Evolutionary conservation across 2,329 filamentous ascomycete species (phyloP).

Genomic region (Alternaria conjuncta): DNA sequence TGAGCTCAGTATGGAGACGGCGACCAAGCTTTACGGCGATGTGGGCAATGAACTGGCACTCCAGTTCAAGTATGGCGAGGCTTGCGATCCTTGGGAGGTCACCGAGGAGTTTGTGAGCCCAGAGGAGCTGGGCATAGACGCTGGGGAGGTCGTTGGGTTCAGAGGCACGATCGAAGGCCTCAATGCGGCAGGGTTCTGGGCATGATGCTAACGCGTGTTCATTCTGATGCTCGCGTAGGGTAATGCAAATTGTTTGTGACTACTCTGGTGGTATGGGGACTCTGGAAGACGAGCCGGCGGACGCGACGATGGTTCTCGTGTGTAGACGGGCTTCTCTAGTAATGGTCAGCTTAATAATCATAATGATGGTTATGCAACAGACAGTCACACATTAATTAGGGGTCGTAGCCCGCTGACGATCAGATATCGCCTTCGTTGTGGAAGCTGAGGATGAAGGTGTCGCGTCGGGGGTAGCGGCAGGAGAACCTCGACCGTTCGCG

Average conservation of each 20-base stretch:
- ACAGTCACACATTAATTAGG: too few relatives aligned
- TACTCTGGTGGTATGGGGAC: too few relatives aligned
- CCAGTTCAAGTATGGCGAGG: conserved; percentile 38
- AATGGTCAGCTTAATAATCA: neutral
- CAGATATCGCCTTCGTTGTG: too few relatives aligned
- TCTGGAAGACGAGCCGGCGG: neutral
- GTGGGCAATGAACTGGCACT: conserved; percentile 31
- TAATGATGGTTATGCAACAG: too few relatives aligned
- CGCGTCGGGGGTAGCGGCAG: too few relatives aligned
- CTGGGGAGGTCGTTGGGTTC: conserved; percentile 34
- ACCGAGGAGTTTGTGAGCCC: conserved; percentile 29
- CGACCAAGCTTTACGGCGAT: conserved; percentile 25
- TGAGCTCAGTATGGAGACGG: conserved; percentile 20
- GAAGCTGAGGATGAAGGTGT: too few relatives aligned
- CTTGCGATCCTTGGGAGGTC: conserved; percentile 34
- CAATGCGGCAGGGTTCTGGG: conserved; percentile 1
- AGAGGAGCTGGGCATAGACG: conserved; percentile 32
- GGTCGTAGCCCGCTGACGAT: too few relatives aligned
- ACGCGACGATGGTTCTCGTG: neutral
- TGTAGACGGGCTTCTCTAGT: neutral
- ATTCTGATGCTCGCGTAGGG: too few relatives aligned
- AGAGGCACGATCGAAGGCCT: conserved; percentile 24
- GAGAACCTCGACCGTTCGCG: too few relatives aligned
- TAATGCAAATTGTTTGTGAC: too few relatives aligned
- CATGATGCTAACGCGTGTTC: too few relatives aligned